Evolutionary conservation across 345 rosid species (phyloP).

Genomic region (Sonneratia alba): DNA sequence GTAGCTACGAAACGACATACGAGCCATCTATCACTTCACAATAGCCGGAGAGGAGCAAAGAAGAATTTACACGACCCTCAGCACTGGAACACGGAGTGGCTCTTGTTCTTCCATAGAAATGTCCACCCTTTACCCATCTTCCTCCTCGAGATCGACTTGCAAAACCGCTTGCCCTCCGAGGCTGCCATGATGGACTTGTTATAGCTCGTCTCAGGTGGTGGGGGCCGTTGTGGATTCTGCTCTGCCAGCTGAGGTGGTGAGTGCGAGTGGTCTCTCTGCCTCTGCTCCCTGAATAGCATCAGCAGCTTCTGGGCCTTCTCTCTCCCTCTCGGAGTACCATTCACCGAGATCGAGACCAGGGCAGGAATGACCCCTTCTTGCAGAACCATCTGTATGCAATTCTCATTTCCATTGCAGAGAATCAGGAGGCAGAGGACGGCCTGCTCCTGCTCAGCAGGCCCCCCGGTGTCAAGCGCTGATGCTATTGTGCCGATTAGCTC

Average conservation of each 20-base stretch:
- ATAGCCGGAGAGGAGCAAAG: too few relatives aligned
- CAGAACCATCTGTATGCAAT: conserved; percentile 70
- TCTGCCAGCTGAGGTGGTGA: conserved; percentile 6
- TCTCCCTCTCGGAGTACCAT: conserved; percentile 69
- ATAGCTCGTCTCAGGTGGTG: conserved; percentile 21
- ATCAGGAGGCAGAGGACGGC: conserved; percentile 64
- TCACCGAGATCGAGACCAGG: conserved; percentile 81
- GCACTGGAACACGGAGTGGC: conserved; percentile 32
- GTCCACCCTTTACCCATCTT: conserved; percentile 66
- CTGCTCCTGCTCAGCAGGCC: conserved; percentile 70
- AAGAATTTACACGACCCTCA: conserved; percentile 30
- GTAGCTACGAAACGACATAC: too few relatives aligned
- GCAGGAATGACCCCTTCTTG: conserved; percentile 99
- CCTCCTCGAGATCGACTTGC: conserved; percentile 65
- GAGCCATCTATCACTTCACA: too few relatives aligned
- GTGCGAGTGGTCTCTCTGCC: conserved; percentile 64
- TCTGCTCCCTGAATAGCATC: conserved; percentile 80
- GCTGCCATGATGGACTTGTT: conserved; percentile 21
- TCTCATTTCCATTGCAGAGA: conserved; percentile 62
- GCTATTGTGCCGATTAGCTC: conserved; percentile 61
- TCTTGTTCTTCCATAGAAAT: conserved; percentile 83
- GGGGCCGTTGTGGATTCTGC: background rate
- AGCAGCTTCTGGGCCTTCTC: conserved; percentile 88
- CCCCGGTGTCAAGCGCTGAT: conserved; percentile 58
- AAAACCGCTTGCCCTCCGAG: conserved; percentile 42